phyloP scores from a whole-genome alignment of 257 asterid genomes.

The Henckelia pumila region DNA sequence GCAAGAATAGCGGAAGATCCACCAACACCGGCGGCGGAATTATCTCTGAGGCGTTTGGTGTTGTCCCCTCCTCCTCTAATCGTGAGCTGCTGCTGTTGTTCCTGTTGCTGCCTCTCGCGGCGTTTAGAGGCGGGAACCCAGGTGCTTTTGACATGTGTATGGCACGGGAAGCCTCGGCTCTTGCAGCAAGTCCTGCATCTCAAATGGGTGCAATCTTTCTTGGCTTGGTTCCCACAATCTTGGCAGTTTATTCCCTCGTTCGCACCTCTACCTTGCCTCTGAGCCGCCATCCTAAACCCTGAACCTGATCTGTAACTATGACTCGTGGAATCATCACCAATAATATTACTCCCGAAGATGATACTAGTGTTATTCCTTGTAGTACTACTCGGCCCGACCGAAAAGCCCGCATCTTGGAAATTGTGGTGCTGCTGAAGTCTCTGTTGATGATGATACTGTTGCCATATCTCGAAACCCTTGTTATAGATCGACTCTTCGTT shows the following conservation, averaged over 20 bases:
- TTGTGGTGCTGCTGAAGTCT: slow-evolving; percentile 23
- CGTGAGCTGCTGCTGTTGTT: slow-evolving; percentile 29
- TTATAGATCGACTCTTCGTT: slow-evolving; percentile 72
- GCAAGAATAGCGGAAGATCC: slow-evolving; percentile 44
- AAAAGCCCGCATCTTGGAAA: slow-evolving; percentile 38
- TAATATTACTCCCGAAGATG: slow-evolving; percentile 29
- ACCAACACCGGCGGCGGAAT: slow-evolving; percentile 22
- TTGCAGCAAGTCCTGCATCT: slow-evolving; percentile 77
- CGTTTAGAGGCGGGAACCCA: slow-evolving; percentile 81
- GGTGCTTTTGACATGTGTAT: slow-evolving; percentile 68
- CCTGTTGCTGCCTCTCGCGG: slow-evolving; percentile 59
- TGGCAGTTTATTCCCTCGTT: slow-evolving; percentile 57
- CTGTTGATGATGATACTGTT: slow-evolving; percentile 56
- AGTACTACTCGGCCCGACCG: slow-evolving; percentile 41
- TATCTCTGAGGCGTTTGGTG: slow-evolving; percentile 50
- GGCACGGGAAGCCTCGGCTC: slow-evolving; percentile 68
- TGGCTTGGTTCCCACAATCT: slow-evolving; percentile 76
- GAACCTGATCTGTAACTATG: slow-evolving; percentile 29
- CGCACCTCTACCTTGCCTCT: slow-evolving; percentile 29
- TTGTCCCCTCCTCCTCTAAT: slow-evolving; percentile 41
- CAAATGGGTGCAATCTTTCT: slow-evolving; percentile 62
- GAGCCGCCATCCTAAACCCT: slow-evolving; percentile 43
- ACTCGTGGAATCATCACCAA: slow-evolving; percentile 32
- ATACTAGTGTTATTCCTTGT: slow-evolving; percentile 22
- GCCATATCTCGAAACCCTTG: slow-evolving; percentile 93